Evolutionary conservation across 1,284 basidiomycete genomes (phyloP).

Genomic region (Apiotrichum domesticum): DNA sequence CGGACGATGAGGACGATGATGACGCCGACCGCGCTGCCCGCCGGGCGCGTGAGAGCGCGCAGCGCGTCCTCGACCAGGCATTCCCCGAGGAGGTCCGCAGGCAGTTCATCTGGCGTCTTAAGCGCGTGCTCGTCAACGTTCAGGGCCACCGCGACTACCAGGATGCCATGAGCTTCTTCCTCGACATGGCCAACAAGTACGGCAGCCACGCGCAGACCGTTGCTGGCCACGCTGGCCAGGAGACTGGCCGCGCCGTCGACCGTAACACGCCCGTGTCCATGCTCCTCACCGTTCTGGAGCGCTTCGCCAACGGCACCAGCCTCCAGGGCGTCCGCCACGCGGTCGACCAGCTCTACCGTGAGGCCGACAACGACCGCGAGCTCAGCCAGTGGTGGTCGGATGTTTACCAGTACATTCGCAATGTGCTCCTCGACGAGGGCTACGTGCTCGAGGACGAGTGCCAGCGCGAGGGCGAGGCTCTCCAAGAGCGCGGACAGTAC

Average conservation of each 20-base stretch:
- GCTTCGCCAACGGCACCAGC: constrained; percentile 70
- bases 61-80: constrained; percentile 58
- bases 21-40: neutral
- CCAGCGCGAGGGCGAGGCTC: constrained; percentile 55
- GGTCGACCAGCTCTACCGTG: constrained; percentile 65
- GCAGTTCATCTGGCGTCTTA: constrained; percentile 43
- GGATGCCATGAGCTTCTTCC: constrained; percentile 68
- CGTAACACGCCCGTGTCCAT: constrained; percentile 48
- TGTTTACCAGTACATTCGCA: constrained; percentile 62
- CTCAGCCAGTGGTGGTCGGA: constrained; percentile 69
- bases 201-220: constrained; percentile 57
- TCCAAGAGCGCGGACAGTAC: constrained; percentile 62
- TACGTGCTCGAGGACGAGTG: constrained; percentile 78
- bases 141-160: constrained; percentile 90
- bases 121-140: constrained; percentile 74
- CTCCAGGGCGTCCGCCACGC: constrained; percentile 68
- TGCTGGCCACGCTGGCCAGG: constrained; percentile 48
- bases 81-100: constrained; percentile 83
- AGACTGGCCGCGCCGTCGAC: constrained; percentile 52
- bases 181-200: constrained; percentile 69
- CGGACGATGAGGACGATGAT: neutral
- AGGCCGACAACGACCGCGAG: constrained; percentile 68
- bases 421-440: constrained; percentile 76
- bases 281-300: constrained; percentile 75
- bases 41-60: neutral